A percentile compares a stretch with the other conserved stretches of the same genome.
phyloP scores from a whole-genome alignment of 1,284 basidiomycete species.

The Sanghuangporus weigelae region DNA sequence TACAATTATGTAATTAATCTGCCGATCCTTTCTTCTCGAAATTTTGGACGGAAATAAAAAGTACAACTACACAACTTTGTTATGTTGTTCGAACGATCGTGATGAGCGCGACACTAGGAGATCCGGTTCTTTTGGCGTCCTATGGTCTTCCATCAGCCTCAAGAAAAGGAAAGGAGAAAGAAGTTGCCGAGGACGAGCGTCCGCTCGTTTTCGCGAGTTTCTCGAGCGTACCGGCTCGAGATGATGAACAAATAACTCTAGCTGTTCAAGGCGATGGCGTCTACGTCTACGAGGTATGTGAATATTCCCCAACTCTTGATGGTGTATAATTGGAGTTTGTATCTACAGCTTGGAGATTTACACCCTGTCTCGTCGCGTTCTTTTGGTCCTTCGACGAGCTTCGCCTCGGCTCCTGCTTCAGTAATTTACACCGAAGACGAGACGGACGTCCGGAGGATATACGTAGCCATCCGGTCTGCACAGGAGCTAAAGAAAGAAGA shows the following conservation, averaged over 20 bases:
- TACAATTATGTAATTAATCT: too few relatives aligned
- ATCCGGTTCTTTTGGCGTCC: slow-evolving; percentile 55
- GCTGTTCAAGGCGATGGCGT: slow-evolving; percentile 66
- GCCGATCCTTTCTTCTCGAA: too few relatives aligned
- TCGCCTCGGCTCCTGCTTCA: slow-evolving; percentile 53
- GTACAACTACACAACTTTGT: neutral
- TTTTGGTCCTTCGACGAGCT: slow-evolving; percentile 55
- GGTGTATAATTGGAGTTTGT: neutral
- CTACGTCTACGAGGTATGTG: slow-evolving; percentile 63
- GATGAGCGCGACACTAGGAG: slow-evolving; percentile 47
- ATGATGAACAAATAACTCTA: slow-evolving; percentile 55
- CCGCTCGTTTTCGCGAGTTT: slow-evolving; percentile 38
- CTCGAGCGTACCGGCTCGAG: slow-evolving; percentile 31
- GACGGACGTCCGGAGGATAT: slow-evolving; percentile 44
- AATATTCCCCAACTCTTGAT: neutral
- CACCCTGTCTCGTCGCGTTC: slow-evolving; percentile 65
- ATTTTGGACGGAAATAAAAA: neutral
- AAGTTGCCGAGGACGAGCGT: slow-evolving; percentile 19
- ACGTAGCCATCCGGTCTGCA: slow-evolving; percentile 45
- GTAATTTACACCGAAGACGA: slow-evolving; percentile 32
- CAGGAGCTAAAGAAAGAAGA: slow-evolving; percentile 39
- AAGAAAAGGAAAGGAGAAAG: slow-evolving; percentile 20
- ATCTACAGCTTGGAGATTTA: slow-evolving; percentile 50
- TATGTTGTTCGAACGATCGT: neutral
- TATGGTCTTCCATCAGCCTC: slow-evolving; percentile 33